These are phyloP conservation scores for Ustilago loliicola DNA, from an alignment of 1,284 basidiomycete genomes.

Conservation along the genomic window DNA sequence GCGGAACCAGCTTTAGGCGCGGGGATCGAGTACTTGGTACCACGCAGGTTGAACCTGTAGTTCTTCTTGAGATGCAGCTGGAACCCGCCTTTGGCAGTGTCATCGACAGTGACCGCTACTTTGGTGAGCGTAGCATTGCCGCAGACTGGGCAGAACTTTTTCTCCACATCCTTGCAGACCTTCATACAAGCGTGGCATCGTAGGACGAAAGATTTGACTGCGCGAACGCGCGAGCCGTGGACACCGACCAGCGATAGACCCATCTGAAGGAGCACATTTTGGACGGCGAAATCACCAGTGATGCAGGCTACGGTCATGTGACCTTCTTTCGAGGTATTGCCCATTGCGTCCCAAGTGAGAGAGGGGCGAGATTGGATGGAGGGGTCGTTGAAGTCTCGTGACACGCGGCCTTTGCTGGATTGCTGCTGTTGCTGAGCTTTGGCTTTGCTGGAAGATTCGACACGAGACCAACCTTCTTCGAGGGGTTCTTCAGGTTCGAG, in stretches of 20 bases:
- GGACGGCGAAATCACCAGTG: conserved; percentile 99
- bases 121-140: conserved; percentile 92
- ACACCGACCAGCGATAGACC: conserved; percentile 89
- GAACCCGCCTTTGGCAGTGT: conserved; percentile 53
- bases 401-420: conserved; percentile 71
- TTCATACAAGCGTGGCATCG: conserved; percentile 99
- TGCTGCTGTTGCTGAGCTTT: conserved; percentile 38
- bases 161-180: conserved; percentile 93
- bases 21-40: conserved; percentile 93
- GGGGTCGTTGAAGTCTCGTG: conserved; percentile 70
- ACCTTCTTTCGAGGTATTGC: conserved; percentile 74
- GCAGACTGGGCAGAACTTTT: conserved; percentile 97
- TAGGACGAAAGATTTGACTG: conserved; percentile 94
- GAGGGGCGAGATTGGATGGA: conserved; percentile 46
- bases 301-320: conserved; percentile 72
- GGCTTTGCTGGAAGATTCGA: conserved; percentile 39
- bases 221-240: conserved; percentile 89
- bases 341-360: conserved; percentile 38
- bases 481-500: conserved; percentile 43
- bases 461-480: conserved; percentile 49
- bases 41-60: conserved; percentile 92
- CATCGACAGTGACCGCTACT: conserved; percentile 81
- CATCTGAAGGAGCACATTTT: conserved; percentile 97
- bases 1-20: conserved; percentile 82
- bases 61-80: conserved; percentile 69